Conservation (phyloP, 2,329 filamentous ascomycete species). For the Aschersonia sp. region DNA sequence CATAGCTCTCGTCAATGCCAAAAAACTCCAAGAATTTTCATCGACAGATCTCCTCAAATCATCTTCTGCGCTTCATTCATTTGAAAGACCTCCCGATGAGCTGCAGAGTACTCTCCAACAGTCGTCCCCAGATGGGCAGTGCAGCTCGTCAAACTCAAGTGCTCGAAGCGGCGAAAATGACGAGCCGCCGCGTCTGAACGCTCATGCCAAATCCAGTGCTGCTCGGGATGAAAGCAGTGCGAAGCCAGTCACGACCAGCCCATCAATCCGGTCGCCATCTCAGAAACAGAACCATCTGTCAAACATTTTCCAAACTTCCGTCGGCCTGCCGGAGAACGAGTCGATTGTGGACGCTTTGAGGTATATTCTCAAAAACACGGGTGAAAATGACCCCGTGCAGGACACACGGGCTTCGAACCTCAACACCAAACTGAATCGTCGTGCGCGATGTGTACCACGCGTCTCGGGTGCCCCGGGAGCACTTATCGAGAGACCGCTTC, state of each 20-base stretch:
- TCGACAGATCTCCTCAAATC: neutral
- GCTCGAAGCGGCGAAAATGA: neutral
- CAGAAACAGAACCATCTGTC: neutral
- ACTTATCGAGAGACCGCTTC: neutral
- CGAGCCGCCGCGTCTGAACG: neutral
- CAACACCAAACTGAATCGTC: neutral
- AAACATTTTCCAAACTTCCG: neutral
- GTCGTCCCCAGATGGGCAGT: neutral
- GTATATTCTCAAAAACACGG: conserved; percentile 1
- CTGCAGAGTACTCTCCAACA: neutral
- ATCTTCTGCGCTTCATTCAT: neutral
- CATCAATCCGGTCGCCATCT: neutral
- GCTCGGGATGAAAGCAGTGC: neutral
- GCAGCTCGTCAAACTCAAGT: neutral
- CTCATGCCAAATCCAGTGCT: neutral
- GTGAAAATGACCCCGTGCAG: neutral
- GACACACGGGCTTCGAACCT: neutral
- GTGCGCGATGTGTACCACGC: neutral
- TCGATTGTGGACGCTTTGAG: neutral
- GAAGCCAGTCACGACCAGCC: neutral
- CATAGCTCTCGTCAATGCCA: neutral
- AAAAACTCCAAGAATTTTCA: neutral
- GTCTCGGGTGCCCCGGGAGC: neutral
- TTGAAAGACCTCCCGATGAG: neutral
- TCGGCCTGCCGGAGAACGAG: neutral